Evolutionary conservation across 2,329 filamentous ascomycete species (phyloP), one percentile per base, ranked within the genome.

Genomic region (Thermothelomyces thermophilus): DNA sequence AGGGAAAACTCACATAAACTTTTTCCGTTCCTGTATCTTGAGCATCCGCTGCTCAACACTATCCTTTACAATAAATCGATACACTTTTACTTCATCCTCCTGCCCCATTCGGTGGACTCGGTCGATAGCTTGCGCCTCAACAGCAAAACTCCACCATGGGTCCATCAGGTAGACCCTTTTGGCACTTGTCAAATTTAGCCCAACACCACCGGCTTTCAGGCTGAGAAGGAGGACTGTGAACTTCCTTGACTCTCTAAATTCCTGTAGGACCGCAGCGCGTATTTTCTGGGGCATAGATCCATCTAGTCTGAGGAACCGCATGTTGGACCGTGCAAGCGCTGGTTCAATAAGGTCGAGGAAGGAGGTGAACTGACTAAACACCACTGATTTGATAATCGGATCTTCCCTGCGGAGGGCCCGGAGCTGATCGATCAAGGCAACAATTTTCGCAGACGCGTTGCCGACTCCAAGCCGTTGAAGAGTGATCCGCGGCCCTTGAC

Each of bases 121-220:
- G 70, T 98, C 93, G 62, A 98, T 97, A 8, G 93, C 93, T 68
- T 98, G 93, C 5, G 90, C 89, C 69, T 98, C 93, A 11, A 97
- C 84, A 0, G 93, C 90, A 68, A 91, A 98, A 64, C 87, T 94
- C 93, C 93, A 98, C 93, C 93, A 98, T 0, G 93, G 93, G 67
- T 98, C 93, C 93, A 98, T 97, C 87, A 98, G 94, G 71, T 86
- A 98, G 5, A 98, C 94, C 47, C 87, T 76, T 56, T 84, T 88
- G 5, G 93, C 93, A 58, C 83, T 84, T 0, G 91, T 97, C 54
- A 98, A 69, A 63, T 98, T 98, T 37, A 98, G 74, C 0, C 93
- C 93, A 0, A 98, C 93, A 20, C 93, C 94, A 4, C 94, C 93
- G 0, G 94, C 93, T 17, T 89, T 79, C 49, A 98, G 73, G 60